These are phyloP conservation scores for Aphanomyces astaci DNA, from an alignment of 352 stramenopile genomes.

Conservation along the genomic window DNA sequence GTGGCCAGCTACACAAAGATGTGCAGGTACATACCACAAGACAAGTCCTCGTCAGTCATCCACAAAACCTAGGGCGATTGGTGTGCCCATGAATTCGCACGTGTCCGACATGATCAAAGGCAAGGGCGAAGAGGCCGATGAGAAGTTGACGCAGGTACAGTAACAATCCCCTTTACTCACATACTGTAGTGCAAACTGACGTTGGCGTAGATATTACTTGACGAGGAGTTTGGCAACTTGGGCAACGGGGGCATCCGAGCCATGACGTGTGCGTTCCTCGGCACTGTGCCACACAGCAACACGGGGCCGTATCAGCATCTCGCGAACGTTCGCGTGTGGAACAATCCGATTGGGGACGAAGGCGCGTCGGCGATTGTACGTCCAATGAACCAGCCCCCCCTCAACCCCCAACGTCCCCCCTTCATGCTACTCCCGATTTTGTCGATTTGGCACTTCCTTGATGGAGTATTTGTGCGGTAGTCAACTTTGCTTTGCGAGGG, in stretches of 20 bases:
- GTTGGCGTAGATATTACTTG: constrained; percentile 55
- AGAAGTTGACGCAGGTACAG: constrained; percentile 47
- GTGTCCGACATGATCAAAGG: constrained; percentile 63
- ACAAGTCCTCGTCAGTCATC: background rate
- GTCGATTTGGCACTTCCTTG: no score
- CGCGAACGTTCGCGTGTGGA: constrained; percentile 73
- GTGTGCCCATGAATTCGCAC: constrained; percentile 50
- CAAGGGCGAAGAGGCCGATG: constrained; percentile 55
- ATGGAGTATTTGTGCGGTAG: background rate
- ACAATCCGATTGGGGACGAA: constrained; percentile 70
- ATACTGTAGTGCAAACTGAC: background rate
- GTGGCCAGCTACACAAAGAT: constrained; percentile 64
- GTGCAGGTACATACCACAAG: constrained; percentile 41
- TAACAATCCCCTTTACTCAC: background rate
- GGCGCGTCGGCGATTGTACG: constrained; percentile 57
- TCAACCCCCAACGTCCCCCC: no score
- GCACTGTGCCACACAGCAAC: constrained; percentile 49
- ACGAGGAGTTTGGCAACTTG: constrained; percentile 53
- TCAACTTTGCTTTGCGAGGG: constrained; percentile 22
- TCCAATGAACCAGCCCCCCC: background rate
- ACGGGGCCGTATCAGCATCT: constrained; percentile 57
- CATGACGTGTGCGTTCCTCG: constrained; percentile 60
- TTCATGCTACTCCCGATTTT: no score
- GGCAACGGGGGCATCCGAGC: constrained; percentile 57
- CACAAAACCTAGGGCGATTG: constrained; percentile 42